Base-by-base conservation (phyloP, 75 land plant genomes). In the Ceratopteris richardii region DNA sequence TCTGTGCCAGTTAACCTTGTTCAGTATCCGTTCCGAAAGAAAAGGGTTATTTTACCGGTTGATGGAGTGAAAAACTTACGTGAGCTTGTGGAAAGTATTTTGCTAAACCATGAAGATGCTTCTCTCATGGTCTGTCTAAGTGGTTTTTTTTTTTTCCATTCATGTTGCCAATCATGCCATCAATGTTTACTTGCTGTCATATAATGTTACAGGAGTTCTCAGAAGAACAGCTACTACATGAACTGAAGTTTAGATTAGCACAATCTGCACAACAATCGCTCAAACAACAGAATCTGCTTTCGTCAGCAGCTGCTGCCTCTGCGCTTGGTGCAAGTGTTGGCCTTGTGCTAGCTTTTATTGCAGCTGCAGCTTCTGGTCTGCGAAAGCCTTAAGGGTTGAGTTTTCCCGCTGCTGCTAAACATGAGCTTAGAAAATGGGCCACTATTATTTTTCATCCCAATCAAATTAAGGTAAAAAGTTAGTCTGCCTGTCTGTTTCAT, bases 41-140 rank as follows among this genome's bases (percentile, higher is more conserved):
- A 68, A 58, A 66, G 64, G 13, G 61, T 58, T 16, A 62, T 82
- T 62, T 71, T 85, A 33, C 84, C 86, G 12, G 79, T 90, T 31
- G 82, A 93, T 51, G 98, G 98, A 30, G 80, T 93, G 0, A 61
- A 58, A 10, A 63, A 71, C 31, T 60, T 93, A 29, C 54, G 78
- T 54, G 63, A 79, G 43, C 78, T 84, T 31, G 74, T 89, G 30
- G 77, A 89, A 36, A 72, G 64, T 21, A 85, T 85, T 57, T 75
- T 93, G 51, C 44, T 64, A 40, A 61, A 56, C 55, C 72, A 78
- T 31, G 98, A 93, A 59, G 95, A 88, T 57, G 67, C 77, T 29
- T 67, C 89, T 21, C 71, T 77, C 21, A 64, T 79, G 93, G 89
- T 88, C 60, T 22, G 20, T 60, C 20, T 11, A 13, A 61, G 56